A percentile compares a stretch with the other conserved stretches of the same genome.
phyloP scores from a whole-genome alignment of 2,329 filamentous ascomycete species.

The Ophiosphaerella herpotricha region DNA sequence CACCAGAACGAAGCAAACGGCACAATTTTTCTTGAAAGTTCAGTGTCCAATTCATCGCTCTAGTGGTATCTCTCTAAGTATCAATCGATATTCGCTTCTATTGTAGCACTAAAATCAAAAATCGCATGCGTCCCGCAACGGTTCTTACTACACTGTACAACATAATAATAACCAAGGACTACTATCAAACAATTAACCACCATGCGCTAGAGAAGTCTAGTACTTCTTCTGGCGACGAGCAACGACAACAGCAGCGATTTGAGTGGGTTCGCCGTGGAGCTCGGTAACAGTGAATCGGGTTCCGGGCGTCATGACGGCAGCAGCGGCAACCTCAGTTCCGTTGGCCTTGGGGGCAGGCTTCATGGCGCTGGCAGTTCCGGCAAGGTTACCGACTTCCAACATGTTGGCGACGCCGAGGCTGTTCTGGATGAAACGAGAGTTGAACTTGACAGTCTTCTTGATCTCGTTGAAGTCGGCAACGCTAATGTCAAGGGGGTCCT shows the following conservation, averaged over 20 bases:
- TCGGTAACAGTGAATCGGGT: conserved; percentile 18
- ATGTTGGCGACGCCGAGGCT: conserved; percentile 53
- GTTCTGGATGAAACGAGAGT: conserved; percentile 61
- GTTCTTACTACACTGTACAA: too few species aligned
- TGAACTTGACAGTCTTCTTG: conserved; percentile 60
- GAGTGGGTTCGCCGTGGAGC: conserved; percentile 12
- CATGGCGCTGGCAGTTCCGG: conserved; percentile 10
- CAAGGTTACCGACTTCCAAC: conserved; percentile 25
- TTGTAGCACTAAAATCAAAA: too few species aligned
- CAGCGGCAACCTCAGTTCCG: not conserved
- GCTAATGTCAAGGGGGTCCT: conserved; percentile 54
- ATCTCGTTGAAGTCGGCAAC: conserved; percentile 57
- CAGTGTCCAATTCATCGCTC: too few species aligned
- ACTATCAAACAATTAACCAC: too few species aligned
- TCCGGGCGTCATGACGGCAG: conserved; percentile 10
- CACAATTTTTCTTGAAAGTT: too few species aligned
- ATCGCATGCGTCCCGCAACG: too few species aligned
- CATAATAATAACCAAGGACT: too few species aligned
- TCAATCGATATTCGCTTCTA: too few species aligned
- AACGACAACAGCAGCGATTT: not conserved
- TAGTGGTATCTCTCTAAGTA: too few species aligned
- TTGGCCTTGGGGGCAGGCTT: not conserved
- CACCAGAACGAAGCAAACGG: too few species aligned
- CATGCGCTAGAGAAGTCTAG: not conserved
- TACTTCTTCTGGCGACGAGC: conserved; percentile 5